These are phyloP conservation scores for Rhizodiscina lignyota DNA, from an alignment of 495 filamentous ascomycete species.

Conservation along the genomic window DNA sequence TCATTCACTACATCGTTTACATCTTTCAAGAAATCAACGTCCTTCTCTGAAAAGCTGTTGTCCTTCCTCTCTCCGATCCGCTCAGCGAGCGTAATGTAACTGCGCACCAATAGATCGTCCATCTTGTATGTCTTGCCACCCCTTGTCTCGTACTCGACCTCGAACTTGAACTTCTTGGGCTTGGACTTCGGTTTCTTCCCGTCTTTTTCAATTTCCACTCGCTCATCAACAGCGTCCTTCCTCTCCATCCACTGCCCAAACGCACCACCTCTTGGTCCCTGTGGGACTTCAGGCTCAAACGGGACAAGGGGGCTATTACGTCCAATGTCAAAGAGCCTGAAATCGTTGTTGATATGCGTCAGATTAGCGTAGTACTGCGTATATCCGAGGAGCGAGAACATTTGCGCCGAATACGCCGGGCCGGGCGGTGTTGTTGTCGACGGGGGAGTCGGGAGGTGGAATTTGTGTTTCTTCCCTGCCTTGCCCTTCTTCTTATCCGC, in stretches of 20 bases:
- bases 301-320: neutral
- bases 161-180: slow-evolving; percentile 49
- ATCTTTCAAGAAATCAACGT: neutral
- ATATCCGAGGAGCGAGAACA: slow-evolving; percentile 57
- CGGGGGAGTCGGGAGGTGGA: slow-evolving; percentile 54
- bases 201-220: slow-evolving; percentile 15
- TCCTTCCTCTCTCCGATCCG: slow-evolving; percentile 44
- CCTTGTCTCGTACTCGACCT: slow-evolving; percentile 75
- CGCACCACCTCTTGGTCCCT: slow-evolving; percentile 13
- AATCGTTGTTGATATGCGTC: slow-evolving; percentile 63
- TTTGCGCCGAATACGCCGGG: slow-evolving; percentile 80
- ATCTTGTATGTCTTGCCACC: slow-evolving; percentile 59
- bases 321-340: slow-evolving; percentile 7
- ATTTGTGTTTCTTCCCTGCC: slow-evolving; percentile 35
- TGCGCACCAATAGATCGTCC: slow-evolving; percentile 72
- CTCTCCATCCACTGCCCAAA: slow-evolving; percentile 38
- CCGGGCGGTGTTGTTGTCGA: slow-evolving; percentile 61
- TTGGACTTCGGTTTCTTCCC: slow-evolving; percentile 27
- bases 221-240: slow-evolving; percentile 26
- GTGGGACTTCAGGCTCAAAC: neutral
- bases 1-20: slow-evolving; percentile 8
- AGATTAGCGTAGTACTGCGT: slow-evolving; percentile 91
- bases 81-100: slow-evolving; percentile 59
- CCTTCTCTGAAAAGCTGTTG: slow-evolving; percentile 10
- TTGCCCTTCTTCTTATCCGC: slow-evolving; percentile 21